A percentile compares a stretch with the other conserved stretches of the same genome.
Evolutionary conservation across 345 rosid genomes (phyloP).

Genomic region (Rhizophora apiculata): DNA sequence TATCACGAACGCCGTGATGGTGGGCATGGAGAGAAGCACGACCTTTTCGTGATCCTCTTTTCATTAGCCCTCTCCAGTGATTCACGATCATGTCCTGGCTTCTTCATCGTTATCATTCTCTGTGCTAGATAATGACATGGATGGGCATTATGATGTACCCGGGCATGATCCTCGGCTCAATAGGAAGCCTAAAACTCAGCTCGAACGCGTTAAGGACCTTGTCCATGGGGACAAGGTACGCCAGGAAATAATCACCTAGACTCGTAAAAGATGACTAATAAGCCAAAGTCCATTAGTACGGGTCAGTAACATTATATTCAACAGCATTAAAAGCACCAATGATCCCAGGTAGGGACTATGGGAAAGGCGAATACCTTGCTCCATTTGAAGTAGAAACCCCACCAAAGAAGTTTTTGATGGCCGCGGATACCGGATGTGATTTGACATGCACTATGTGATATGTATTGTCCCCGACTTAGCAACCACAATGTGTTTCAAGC

Average conservation of each 20-base stretch:
- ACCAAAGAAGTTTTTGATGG: conserved; percentile 44
- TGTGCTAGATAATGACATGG: no score
- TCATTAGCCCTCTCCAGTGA: no score
- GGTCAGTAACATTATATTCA: not conserved
- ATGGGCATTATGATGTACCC: not conserved
- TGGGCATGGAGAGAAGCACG: no score
- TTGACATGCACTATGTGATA: conserved; percentile 55
- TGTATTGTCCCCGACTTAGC: conserved; percentile 1
- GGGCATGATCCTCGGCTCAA: not conserved
- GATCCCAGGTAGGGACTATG: conserved; percentile 41
- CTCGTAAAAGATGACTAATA: not conserved
- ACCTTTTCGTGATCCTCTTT: no score
- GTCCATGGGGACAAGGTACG: not conserved
- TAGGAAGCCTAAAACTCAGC: not conserved
- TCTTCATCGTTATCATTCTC: no score
- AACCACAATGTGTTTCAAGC: conserved; percentile 30
- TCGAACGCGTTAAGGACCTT: conserved; percentile 1
- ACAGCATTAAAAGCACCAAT: conserved; percentile 12
- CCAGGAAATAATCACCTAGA: not conserved
- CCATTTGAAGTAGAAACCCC: conserved; percentile 54
- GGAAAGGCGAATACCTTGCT: conserved; percentile 49
- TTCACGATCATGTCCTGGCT: no score
- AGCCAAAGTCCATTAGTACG: no score
- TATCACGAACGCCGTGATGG: no score
- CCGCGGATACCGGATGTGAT: conserved; percentile 57